Conservation (phyloP, 805 yeast genomes). For the Grigorovia transvaalensis region DNA sequence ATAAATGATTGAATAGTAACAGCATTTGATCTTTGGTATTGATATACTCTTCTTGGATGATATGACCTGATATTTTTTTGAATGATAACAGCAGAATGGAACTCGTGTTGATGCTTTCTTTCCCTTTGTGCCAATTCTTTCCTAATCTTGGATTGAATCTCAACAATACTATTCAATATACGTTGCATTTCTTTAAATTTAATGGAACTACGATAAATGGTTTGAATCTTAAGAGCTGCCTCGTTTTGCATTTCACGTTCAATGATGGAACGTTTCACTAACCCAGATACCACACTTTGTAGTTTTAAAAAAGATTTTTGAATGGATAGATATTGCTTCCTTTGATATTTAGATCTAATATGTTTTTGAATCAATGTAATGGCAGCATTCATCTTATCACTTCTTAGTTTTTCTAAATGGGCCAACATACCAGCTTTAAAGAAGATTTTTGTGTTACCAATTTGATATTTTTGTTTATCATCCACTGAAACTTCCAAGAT, state of each 20-base stretch:
- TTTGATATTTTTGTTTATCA: constrained; percentile 63
- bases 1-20: constrained; percentile 65
- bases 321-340: constrained; percentile 47
- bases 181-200: constrained; percentile 33
- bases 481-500: constrained; percentile 58
- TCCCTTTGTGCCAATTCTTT: constrained; percentile 43
- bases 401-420: constrained; percentile 71
- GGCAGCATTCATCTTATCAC: constrained; percentile 64
- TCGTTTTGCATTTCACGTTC: constrained; percentile 43
- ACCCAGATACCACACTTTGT: constrained; percentile 61
- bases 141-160: constrained; percentile 44
- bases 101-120: constrained; percentile 39
- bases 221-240: constrained; percentile 68
- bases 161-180: constrained; percentile 27
- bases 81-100: constrained; percentile 55
- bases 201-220: constrained; percentile 44
- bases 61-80: constrained; percentile 69
- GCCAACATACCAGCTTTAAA: constrained; percentile 97
- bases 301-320: constrained; percentile 42
- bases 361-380: constrained; percentile 83
- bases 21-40: constrained; percentile 41
- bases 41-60: constrained; percentile 45
- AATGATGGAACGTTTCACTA: constrained; percentile 43
- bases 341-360: constrained; percentile 53
- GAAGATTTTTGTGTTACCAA: constrained; percentile 89